These are phyloP conservation scores for Boletus hoseneyae DNA, from an alignment of 1,284 basidiomycete species.

Conservation along the genomic window DNA sequence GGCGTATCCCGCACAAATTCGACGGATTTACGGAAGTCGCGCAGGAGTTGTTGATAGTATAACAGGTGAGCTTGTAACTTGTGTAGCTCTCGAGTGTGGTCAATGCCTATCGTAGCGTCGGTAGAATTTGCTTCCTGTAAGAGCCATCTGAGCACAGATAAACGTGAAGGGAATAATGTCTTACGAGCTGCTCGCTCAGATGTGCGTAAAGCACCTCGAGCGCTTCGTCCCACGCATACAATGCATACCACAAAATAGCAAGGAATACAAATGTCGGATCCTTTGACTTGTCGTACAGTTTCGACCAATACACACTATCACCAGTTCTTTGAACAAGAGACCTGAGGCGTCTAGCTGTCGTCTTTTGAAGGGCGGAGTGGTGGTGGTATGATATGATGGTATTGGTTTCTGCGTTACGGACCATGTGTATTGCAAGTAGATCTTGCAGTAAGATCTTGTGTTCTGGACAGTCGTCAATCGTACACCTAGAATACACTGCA, in stretches of 20 bases:
- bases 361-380: slow-evolving; percentile 28
- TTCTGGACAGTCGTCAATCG: slow-evolving; percentile 10
- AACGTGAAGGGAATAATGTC: slow-evolving; percentile 2
- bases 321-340: slow-evolving; percentile 37
- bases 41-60: slow-evolving; percentile 49
- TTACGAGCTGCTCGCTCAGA: slow-evolving; percentile 42
- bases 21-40: slow-evolving; percentile 52
- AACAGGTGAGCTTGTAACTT: slow-evolving; percentile 52
- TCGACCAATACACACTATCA: slow-evolving; percentile 51
- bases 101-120: slow-evolving; percentile 33
- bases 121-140: slow-evolving; percentile 38
- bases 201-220: slow-evolving; percentile 48
- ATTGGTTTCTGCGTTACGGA: slow-evolving; percentile 32
- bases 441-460: slow-evolving; percentile 31
- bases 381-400: slow-evolving; percentile 45
- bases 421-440: slow-evolving; percentile 41
- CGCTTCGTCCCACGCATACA: slow-evolving; percentile 58
- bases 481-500: background rate
- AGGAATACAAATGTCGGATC: slow-evolving; percentile 55
- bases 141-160: background rate
- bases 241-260: slow-evolving; percentile 52
- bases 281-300: slow-evolving; percentile 42
- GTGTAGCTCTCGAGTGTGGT: slow-evolving; percentile 49
- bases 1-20: slow-evolving; percentile 44
- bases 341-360: slow-evolving; percentile 34